A percentile compares a stretch with the other conserved stretches of the same genome.
These are phyloP conservation scores for Tetrastigma voinierianum DNA, from an alignment of 164 flowering plant genomes.

Conservation along the genomic window DNA sequence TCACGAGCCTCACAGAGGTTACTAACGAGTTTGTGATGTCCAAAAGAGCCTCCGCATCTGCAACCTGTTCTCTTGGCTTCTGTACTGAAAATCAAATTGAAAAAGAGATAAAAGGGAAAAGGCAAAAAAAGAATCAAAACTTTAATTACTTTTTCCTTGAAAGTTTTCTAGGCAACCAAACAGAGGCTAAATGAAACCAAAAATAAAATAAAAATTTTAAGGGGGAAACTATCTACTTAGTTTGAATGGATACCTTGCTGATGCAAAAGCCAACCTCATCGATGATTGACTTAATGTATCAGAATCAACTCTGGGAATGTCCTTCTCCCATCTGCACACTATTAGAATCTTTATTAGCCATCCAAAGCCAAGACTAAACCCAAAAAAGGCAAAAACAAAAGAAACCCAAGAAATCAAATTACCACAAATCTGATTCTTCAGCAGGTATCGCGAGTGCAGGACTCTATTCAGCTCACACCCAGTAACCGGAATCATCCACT, in stretches of 20 bases:
- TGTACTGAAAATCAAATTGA: conserved; percentile 36
- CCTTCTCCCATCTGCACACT: conserved; percentile 48
- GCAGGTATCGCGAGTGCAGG: conserved; percentile 53
- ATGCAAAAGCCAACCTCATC: conserved; percentile 51
- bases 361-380: background rate
- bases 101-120: background rate
- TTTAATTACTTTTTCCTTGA: background rate
- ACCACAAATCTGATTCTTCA: conserved; percentile 34
- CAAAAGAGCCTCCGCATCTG: conserved; percentile 69
- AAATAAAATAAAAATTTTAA: background rate
- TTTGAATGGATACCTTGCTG: conserved; percentile 32
- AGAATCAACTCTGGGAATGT: conserved; percentile 38
- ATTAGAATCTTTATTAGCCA: background rate
- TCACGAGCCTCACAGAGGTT: conserved; percentile 44
- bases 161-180: background rate
- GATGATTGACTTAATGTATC: conserved; percentile 42
- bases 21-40: conserved; percentile 55
- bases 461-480: conserved; percentile 24
- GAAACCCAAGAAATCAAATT: background rate
- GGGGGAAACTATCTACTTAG: background rate
- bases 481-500: conserved; percentile 8
- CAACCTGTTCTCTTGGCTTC: conserved; percentile 73
- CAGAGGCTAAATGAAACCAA: background rate
- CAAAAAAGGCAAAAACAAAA: background rate
- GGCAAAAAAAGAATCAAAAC: background rate